A percentile compares a stretch with the other conserved stretches of the same genome.
These are phyloP conservation scores for Colletotrichum navitas DNA, from an alignment of 2,329 filamentous ascomycete genomes.

Conservation along the genomic window DNA sequence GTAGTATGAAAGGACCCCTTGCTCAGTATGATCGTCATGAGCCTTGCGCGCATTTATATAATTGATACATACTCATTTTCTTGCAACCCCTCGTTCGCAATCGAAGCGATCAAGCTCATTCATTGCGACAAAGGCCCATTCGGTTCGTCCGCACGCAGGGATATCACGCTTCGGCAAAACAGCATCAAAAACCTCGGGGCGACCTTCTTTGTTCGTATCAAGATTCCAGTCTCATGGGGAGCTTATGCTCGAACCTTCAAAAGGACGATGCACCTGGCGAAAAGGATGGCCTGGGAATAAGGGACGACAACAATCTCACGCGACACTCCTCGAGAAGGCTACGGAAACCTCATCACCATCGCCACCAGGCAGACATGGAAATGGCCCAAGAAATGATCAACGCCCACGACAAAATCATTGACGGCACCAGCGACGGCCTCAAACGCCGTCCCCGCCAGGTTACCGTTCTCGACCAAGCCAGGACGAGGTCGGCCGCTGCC, in stretches of 20 bases:
- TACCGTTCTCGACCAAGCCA: slow-evolving; percentile 22
- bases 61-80: neutral
- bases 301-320: slow-evolving; percentile 29
- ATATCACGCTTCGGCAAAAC: neutral
- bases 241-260: slow-evolving; percentile 40
- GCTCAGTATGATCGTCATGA: slow-evolving; percentile 1
- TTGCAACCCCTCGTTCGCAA: neutral
- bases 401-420: slow-evolving; percentile 40
- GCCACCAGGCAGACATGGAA: slow-evolving; percentile 27
- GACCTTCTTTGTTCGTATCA: neutral
- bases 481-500: slow-evolving; percentile 12
- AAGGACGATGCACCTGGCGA: slow-evolving; percentile 42
- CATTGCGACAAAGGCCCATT: slow-evolving; percentile 9
- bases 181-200: neutral
- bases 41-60: slow-evolving; percentile 10
- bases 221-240: slow-evolving; percentile 34
- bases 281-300: slow-evolving; percentile 40
- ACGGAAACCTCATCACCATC: slow-evolving; percentile 27
- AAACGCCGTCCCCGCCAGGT: neutral
- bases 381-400: slow-evolving; percentile 36
- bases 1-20: neutral
- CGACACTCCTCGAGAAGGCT: slow-evolving; percentile 35
- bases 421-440: slow-evolving; percentile 3
- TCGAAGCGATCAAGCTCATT: neutral
- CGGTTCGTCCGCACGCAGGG: neutral